Base-by-base conservation (phyloP, 2,329 filamentous ascomycete species). In the Penicillium sp. region DNA sequence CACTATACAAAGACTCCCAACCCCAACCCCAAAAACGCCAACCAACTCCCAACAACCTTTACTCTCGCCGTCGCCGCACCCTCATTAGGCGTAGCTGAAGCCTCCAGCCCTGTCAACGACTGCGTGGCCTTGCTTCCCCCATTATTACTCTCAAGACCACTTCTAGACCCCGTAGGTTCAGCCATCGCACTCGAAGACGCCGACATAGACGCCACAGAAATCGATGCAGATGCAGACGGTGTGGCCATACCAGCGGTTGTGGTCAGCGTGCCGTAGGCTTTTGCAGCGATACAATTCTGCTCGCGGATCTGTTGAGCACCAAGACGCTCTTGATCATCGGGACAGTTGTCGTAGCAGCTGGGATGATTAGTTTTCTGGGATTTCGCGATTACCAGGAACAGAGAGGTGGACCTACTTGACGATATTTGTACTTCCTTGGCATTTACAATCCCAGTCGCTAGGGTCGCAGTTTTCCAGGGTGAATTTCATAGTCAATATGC, bases 261-360 rank as follows among this genome's bases (percentile, higher is more conserved):
- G 16, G 1, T 15, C 9, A 8, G 28, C 2, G 9, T 31, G 15
- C 16, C 21, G 26, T 49, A 45, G 16, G 42, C 36, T 24, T 34
- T 24, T 21, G 45, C 45, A 23, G 47, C 47, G 13, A 43, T 29
- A 18, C 49, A 55, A 29, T 33, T 38, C 24, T 45, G 43, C 13
- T 57, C 34, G 26, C 21, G 46, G 21, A 33, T 52, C 7, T 33
- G 45, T 39, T 52, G 36, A 9, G 33, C 38, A 5, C 28, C 47
- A 16, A 45, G 10, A 12, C 18, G 34, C 4, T 13, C 45, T 7
- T 26, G 0, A 10, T 26, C 8, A 1, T 51, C 42, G 10, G 42
- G 45, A n/a, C 52, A 54, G 15, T 52, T 46, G 24, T 36, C 36
- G 39, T 56, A 54, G 48, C 47, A 56, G 31, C 52, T 56, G 6